Conservation (phyloP, 2,329 filamentous ascomycete genomes). For the Fusarium sororula region DNA sequence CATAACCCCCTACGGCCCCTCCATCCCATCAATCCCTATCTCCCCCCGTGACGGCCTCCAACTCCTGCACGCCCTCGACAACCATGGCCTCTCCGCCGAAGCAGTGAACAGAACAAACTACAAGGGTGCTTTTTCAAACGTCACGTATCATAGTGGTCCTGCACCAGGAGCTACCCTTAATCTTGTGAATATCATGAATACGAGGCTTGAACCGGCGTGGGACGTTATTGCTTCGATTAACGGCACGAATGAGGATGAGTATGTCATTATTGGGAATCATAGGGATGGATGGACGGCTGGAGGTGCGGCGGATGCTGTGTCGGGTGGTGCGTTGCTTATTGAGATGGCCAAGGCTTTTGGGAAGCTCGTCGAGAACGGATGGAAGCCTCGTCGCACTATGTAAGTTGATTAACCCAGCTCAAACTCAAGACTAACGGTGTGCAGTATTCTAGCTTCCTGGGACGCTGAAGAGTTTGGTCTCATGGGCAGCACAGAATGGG, state of each 20-base stretch:
- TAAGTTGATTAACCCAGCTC: not conserved
- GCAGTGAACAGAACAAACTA: conserved; percentile 20
- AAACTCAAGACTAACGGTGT: not conserved
- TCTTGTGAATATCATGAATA: conserved; percentile 28
- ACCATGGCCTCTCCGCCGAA: conserved; percentile 8
- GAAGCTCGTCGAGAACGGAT: conserved; percentile 56
- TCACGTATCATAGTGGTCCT: conserved; percentile 23
- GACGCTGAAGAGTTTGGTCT: conserved; percentile 29
- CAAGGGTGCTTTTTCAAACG: conserved; percentile 27
- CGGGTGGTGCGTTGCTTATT: conserved; percentile 58
- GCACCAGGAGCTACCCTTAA: conserved; percentile 2
- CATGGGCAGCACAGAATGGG: conserved; percentile 30
- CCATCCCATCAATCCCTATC: conserved; percentile 28
- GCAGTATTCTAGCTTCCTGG: conserved; percentile 20
- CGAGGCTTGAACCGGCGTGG: conserved; percentile 17
- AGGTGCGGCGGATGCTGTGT: conserved; percentile 62
- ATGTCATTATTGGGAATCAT: conserved; percentile 61
- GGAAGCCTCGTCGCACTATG: conserved; percentile 62
- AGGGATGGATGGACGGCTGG: conserved; percentile 64
- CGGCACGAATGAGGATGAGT: conserved; percentile 50
- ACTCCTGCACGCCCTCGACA: conserved; percentile 9
- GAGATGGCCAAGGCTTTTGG: conserved; percentile 61
- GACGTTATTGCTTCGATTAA: conserved; percentile 54
- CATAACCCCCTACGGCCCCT: conserved; percentile 19
- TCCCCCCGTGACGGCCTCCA: conserved; percentile 21